phyloP scores from a whole-genome alignment of 2,329 filamentous ascomycete species.

The Cordyceps pruinosa region DNA sequence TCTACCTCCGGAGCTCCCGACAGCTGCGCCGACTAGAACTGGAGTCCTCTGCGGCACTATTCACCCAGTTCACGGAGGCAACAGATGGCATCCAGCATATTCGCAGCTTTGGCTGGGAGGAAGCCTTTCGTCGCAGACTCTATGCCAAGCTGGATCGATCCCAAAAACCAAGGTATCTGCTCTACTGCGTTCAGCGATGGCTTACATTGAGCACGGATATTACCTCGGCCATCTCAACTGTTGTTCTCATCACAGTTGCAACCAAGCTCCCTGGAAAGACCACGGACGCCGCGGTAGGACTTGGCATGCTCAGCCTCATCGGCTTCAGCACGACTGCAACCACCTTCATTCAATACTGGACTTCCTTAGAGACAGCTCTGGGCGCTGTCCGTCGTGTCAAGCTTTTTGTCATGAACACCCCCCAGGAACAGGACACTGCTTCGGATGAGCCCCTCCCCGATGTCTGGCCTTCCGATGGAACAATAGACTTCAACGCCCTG shows the following conservation, averaged over 20 bases:
- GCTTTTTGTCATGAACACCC: background rate
- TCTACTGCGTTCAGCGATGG: conserved; percentile 40
- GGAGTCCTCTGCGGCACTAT: conserved; percentile 43
- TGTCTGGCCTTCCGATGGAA: background rate
- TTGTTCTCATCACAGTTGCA: conserved; percentile 28
- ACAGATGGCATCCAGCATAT: conserved; percentile 20
- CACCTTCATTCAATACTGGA: background rate
- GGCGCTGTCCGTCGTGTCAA: background rate
- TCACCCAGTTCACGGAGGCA: conserved; percentile 31
- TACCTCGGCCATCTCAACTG: conserved; percentile 23
- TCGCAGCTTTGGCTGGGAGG: conserved; percentile 19
- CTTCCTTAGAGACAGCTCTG: background rate
- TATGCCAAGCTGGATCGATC: conserved; percentile 31
- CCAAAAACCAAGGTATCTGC: conserved; percentile 24
- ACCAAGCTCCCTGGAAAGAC: background rate
- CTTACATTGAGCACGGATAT: conserved; percentile 37
- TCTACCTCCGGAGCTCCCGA: conserved; percentile 41
- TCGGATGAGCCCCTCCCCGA: background rate
- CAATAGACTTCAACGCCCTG: background rate
- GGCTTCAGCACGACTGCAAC: background rate
- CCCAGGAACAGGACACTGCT: background rate
- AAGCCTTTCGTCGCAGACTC: conserved; percentile 33
- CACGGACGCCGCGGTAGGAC: background rate
- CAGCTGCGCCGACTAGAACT: conserved; percentile 48
- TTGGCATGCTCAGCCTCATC: background rate